phyloP scores from a whole-genome alignment of 192 early-diverging fungal species.

The Coemansia sp. region DNA sequence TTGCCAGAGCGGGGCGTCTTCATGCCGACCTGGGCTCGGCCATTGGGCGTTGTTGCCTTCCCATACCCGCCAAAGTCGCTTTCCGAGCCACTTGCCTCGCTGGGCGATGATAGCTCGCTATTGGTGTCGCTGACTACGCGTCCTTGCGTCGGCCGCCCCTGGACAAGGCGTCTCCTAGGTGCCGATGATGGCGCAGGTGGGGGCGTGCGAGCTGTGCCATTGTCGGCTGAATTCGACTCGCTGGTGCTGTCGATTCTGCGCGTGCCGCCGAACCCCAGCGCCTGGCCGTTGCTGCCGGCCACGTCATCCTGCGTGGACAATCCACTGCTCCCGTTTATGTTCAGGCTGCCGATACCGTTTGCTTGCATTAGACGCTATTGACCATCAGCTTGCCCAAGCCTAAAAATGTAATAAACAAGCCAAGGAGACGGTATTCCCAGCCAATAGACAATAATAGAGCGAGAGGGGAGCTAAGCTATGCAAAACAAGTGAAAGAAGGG shows the following conservation, averaged over 20 bases:
- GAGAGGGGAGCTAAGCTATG: not conserved
- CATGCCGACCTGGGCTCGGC: conserved; percentile 42
- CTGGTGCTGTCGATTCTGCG: conserved; percentile 9
- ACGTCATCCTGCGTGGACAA: conserved; percentile 13
- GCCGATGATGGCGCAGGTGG: not conserved
- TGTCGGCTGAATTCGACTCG: not conserved
- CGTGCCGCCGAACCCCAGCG: not conserved
- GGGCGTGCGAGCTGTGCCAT: conserved; percentile 2
- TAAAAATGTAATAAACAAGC: not conserved
- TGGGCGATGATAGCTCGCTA: conserved; percentile 42
- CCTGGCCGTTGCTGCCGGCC: conserved; percentile 10
- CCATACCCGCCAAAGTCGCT: conserved; percentile 45
- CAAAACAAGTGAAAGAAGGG: not conserved
- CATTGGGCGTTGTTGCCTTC: conserved; percentile 9
- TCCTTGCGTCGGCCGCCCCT: conserved; percentile 34
- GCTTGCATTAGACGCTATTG: conserved; percentile 38
- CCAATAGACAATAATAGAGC: not conserved
- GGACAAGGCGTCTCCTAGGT: conserved; percentile 25
- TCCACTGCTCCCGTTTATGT: conserved; percentile 20
- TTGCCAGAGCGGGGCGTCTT: conserved; percentile 45
- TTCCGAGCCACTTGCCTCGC: conserved; percentile 17
- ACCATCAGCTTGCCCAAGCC: conserved; percentile 9
- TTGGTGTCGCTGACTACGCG: conserved; percentile 52
- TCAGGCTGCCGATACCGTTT: conserved; percentile 44
- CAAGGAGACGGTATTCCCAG: not conserved